phyloP scores from a whole-genome alignment of 305 asterid genomes.

The Solanum chacoense region DNA sequence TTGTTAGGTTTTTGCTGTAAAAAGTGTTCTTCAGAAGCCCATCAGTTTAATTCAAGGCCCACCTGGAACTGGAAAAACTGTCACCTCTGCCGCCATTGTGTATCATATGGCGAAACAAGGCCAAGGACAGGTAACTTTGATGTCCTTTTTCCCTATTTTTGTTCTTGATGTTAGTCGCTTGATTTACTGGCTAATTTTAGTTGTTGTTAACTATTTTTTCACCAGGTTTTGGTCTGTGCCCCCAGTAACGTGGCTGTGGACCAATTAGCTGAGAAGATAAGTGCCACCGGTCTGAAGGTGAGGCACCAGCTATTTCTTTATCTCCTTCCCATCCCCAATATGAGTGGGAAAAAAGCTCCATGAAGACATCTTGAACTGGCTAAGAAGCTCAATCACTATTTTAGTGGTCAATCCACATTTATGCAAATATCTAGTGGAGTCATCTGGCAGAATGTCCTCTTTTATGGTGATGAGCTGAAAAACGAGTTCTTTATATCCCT shows the following conservation, averaged over 20 bases:
- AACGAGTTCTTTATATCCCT: background rate
- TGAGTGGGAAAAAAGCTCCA: background rate
- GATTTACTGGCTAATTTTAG: background rate
- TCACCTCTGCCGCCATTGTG: constrained; percentile 98
- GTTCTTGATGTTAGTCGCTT: background rate
- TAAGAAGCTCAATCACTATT: background rate
- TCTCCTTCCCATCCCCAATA: background rate
- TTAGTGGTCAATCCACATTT: background rate
- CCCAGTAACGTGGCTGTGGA: constrained; percentile 99
- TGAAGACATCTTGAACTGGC: background rate
- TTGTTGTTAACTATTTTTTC: constrained; percentile 6
- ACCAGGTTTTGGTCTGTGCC: constrained; percentile 97
- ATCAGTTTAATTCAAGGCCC: constrained; percentile 98
- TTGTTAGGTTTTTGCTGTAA: constrained; percentile 89
- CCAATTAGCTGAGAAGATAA: constrained; percentile 97
- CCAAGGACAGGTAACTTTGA: constrained; percentile 83
- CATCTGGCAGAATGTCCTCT: background rate
- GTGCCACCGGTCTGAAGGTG: constrained; percentile 99
- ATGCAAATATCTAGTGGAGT: background rate
- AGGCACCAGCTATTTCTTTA: background rate
- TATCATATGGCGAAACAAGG: constrained; percentile 99
- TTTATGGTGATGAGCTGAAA: background rate
- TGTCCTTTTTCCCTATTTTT: constrained; percentile 7
- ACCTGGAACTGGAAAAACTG: constrained; percentile 99
- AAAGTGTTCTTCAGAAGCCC: constrained; percentile 97